Evolutionary conservation across 257 asterid genomes (phyloP).

Genomic region (Ilex aquifolium): DNA sequence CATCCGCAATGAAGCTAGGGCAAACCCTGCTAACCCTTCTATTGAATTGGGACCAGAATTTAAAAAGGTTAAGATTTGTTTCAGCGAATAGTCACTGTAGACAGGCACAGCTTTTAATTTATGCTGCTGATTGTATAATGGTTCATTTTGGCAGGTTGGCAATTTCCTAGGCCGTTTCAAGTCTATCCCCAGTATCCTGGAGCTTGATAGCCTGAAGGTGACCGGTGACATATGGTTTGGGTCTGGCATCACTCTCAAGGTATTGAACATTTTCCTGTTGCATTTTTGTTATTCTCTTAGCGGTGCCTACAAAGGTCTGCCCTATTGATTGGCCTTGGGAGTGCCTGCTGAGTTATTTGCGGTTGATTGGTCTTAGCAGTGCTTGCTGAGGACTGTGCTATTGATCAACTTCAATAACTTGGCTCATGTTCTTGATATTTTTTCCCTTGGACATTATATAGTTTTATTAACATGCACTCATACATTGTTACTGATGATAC

Average conservation of each 20-base stretch:
- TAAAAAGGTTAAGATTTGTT: constrained; percentile 64
- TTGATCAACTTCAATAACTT: not conserved
- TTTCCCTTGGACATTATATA: not conserved
- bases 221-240: constrained; percentile 91
- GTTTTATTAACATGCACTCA: no score
- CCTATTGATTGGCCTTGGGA: not conserved
- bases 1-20: constrained; percentile 69
- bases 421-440: not conserved
- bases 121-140: constrained; percentile 4
- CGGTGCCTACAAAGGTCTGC: no score
- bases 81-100: constrained; percentile 1
- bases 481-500: no score
- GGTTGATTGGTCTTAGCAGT: not conserved
- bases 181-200: constrained; percentile 93
- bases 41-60: constrained; percentile 97
- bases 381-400: not conserved
- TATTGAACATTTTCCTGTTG: constrained; percentile 13
- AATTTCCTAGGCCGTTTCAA: constrained; percentile 78
- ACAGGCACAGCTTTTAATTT: constrained; percentile 3
- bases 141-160: constrained; percentile 44
- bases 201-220: constrained; percentile 86
- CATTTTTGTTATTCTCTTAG: not conserved
- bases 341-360: constrained; percentile 1
- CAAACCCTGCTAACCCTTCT: constrained; percentile 78
- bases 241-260: constrained; percentile 72